Conservation (phyloP, 1,139 yeast species). For the Blastobotrys aristatus region DNA sequence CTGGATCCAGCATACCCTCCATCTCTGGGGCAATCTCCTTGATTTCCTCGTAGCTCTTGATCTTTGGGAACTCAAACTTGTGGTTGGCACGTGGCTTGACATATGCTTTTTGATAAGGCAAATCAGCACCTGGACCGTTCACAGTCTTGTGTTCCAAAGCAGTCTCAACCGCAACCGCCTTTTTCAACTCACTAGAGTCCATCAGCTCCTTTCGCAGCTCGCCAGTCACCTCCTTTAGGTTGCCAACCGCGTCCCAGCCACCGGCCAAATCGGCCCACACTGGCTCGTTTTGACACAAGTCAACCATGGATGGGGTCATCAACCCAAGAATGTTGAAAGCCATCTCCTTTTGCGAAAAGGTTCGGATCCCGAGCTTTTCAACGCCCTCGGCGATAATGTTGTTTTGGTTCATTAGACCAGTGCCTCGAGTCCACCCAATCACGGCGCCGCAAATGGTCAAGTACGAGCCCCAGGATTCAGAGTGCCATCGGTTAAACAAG, state of each 20-base stretch:
- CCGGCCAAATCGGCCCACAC: slow-evolving; percentile 98
- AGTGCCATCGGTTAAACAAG: slow-evolving; percentile 96
- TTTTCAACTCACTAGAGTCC: slow-evolving; percentile 86
- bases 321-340: slow-evolving; percentile 96
- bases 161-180: slow-evolving; percentile 92
- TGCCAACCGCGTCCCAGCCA: slow-evolving; percentile 90
- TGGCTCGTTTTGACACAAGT: slow-evolving; percentile 88
- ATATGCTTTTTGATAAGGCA: slow-evolving; percentile 69
- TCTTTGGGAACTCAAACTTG: slow-evolving; percentile 86
- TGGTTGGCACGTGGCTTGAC: slow-evolving; percentile 92
- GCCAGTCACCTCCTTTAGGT: slow-evolving; percentile 83
- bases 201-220: slow-evolving; percentile 74
- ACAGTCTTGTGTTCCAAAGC: slow-evolving; percentile 90
- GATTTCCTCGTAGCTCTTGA: slow-evolving; percentile 71
- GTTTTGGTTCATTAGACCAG: slow-evolving; percentile 97
- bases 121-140: slow-evolving; percentile 85
- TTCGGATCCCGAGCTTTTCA: slow-evolving; percentile 92
- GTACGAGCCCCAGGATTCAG: slow-evolving; percentile 94
- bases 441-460: slow-evolving; percentile 96
- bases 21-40: slow-evolving; percentile 63
- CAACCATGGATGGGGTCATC: slow-evolving; percentile 78
- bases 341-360: slow-evolving; percentile 98
- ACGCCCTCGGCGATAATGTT: slow-evolving; percentile 97
- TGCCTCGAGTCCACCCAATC: slow-evolving; percentile 99
- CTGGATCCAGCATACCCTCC: slow-evolving; percentile 89